Evolutionary conservation across 2,329 filamentous ascomycete species (phyloP), one percentile per base, ranked within the genome.

Genomic region (Lasiodiplodia theobromae): DNA sequence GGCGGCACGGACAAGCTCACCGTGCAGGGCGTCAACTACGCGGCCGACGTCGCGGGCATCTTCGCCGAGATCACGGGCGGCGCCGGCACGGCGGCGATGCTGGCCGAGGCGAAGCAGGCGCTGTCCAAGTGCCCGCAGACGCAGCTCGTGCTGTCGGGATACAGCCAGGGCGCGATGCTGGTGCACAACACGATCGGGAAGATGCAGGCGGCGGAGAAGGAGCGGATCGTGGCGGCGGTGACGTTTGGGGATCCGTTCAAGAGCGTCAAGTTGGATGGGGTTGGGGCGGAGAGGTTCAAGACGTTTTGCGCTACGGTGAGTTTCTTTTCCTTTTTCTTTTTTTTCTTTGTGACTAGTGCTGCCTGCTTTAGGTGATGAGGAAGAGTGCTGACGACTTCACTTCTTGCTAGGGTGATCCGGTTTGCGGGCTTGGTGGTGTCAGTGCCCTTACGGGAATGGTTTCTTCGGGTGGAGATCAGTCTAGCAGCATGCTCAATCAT

Each of bases 21-120:
- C 2, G 81, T 87, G 11, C 86, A 88, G 75, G 86, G 86, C 63
- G 83, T 88, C 23, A 78, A 84, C 38, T 88, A 88, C 72, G 77
- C 82, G 2, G 86, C 86, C n/a, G 71, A 67, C 53, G 65, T 57
- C 0, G 70, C 72, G 3, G 85, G 85, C 0, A 63, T 68, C 25
- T 56, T 58, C 49, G 23, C 57, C 4, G 53, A 68, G 51, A 64
- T 47, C 23, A 28, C 58, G 10, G 57, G 53, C 23, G 67, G 67
- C 38, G 12, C 67, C 16, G 53, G 51, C 34, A 68, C 57, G 7
- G 51, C 44, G 57, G 67, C 67, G 86, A 85, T 70, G 74, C 85
- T 87, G 83, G 80, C 82, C 37, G 72, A 64, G 51, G 72, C 78
- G 70, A 81, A 82, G 10, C 76, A 78, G 57, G 71, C 73, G 65